Evolutionary conservation across 139 green algal species (phyloP).

Genomic region (Micractinium conductrix): DNA sequence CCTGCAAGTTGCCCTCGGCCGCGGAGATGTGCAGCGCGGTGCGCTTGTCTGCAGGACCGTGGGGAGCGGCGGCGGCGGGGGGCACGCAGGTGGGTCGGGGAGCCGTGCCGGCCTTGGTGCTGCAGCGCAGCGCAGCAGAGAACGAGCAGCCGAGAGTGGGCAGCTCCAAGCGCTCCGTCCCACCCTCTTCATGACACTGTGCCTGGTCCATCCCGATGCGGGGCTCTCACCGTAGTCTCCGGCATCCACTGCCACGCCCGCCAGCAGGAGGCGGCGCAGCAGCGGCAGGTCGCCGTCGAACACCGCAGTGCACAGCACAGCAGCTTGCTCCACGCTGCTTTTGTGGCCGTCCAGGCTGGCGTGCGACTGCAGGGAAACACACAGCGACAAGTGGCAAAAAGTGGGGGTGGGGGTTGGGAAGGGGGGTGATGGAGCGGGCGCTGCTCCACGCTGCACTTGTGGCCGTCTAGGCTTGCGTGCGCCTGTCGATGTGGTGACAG

Average conservation of each 20-base stretch:
- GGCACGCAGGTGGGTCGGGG: too few species aligned
- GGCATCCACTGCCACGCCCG: slow-evolving; percentile 55
- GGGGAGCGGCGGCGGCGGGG: too few species aligned
- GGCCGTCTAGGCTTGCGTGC: slow-evolving; percentile 9
- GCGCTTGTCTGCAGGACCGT: slow-evolving; percentile 47
- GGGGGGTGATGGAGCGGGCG: too few species aligned
- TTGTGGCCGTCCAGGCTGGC: slow-evolving; percentile 12
- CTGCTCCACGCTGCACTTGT: not conserved
- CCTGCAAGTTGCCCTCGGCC: slow-evolving; percentile 61
- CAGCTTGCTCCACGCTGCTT: not conserved
- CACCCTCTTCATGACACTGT: too few species aligned
- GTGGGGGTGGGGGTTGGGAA: too few species aligned
- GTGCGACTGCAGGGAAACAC: not conserved
- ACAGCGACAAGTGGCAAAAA: not conserved
- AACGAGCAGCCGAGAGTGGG: too few species aligned
- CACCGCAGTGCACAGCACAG: slow-evolving; percentile 47
- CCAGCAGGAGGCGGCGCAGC: slow-evolving; percentile 57
- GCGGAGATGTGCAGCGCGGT: slow-evolving; percentile 72
- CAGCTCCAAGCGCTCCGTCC: too few species aligned
- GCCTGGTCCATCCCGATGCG: too few species aligned
- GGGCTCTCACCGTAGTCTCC: slow-evolving; percentile 59
- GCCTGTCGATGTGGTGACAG: too few species aligned
- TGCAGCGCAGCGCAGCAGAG: too few species aligned
- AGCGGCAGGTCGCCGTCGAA: slow-evolving; percentile 46
- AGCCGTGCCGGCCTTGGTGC: too few species aligned